Base-by-base conservation (phyloP, 805 yeast species). In the Metschnikowia gelsemii region DNA sequence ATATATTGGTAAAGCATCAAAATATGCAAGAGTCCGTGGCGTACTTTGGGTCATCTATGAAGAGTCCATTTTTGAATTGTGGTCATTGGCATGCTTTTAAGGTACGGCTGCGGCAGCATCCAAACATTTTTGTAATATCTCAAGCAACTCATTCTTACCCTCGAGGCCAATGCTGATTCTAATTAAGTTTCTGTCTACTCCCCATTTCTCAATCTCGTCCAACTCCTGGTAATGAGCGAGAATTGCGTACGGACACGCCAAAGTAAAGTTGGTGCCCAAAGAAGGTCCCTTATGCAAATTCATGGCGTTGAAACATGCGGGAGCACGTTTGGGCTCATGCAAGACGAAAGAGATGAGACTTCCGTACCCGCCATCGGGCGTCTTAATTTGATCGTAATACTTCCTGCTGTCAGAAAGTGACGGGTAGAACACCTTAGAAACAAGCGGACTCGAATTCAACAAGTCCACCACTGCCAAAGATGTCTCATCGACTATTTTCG, bases 141-240 rank as follows among this genome's bases (percentile, higher is more conserved):
- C 32, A 5, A 52, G 47, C 40, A 90, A 71, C 31, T 78, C 82
- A 2, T 71, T 72, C 29, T 73, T 70, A 33, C 82, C 87, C 59
- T 90, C 98, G 38, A 89, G 68, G 0, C 98, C 98, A 42, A 90
- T 76, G 59, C 95, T 84, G 41, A 90, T 73, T 58, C 97, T 73
- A 35, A 90, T 80, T 47, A 90, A 65, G 57, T 83, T 75, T 45
- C 80, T 68, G 57, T 87, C 95, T 23, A 89, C 87, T 2, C 93
- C 96, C 82, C 87, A 89, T 53, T 79, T 69, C 37, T 76, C 86
- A 17, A 86, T 82, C 55, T 81, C 88, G 45, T 87, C 91, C 42
- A 88, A 65, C 61, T 89, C 96, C 40, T 72, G 74, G 61, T 80
- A 87, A 61, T 89, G 96, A 2, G 96, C 96, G 45, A 90, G 70